Percentiles rank a stretch among this genome's conserved stretches.
phyloP scores from a whole-genome alignment of 305 asterid species.

The Solanum chacoense region DNA sequence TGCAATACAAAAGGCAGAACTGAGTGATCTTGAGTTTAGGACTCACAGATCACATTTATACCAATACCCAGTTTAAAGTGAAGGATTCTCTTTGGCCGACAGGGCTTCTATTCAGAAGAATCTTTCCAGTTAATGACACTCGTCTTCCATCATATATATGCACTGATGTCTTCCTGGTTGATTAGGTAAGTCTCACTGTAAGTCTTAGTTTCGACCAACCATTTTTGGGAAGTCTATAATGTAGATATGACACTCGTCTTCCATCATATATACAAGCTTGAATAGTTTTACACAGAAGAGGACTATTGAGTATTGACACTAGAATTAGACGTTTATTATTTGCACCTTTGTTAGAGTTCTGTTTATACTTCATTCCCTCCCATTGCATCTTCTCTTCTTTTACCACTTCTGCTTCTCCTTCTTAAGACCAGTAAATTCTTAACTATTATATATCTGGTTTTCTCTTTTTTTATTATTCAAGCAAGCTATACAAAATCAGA shows the following conservation, averaged over 20 bases:
- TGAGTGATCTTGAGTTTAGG: neutral
- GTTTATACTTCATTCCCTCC: neutral
- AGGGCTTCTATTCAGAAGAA: neutral
- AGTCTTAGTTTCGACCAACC: neutral
- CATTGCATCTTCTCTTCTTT: neutral
- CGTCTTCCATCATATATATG: no score
- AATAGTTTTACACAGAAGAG: neutral
- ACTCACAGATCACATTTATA: neutral
- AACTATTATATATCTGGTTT: neutral
- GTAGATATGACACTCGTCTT: neutral
- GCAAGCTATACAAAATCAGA: neutral
- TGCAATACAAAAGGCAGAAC: neutral
- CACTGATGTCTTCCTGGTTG: neutral
- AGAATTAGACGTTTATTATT: neutral
- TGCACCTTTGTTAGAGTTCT: neutral
- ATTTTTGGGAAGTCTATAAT: neutral
- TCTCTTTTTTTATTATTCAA: neutral
- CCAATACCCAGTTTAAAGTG: neutral
- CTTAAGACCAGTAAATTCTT: neutral
- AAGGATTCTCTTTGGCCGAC: neutral
- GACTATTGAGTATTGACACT: neutral
- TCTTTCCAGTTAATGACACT: neutral
- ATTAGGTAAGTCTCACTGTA: neutral
- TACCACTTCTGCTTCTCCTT: neutral
- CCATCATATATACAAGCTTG: neutral